Base-by-base conservation (phyloP, 2,329 filamentous ascomycete species). In the Penicillium sp. region DNA sequence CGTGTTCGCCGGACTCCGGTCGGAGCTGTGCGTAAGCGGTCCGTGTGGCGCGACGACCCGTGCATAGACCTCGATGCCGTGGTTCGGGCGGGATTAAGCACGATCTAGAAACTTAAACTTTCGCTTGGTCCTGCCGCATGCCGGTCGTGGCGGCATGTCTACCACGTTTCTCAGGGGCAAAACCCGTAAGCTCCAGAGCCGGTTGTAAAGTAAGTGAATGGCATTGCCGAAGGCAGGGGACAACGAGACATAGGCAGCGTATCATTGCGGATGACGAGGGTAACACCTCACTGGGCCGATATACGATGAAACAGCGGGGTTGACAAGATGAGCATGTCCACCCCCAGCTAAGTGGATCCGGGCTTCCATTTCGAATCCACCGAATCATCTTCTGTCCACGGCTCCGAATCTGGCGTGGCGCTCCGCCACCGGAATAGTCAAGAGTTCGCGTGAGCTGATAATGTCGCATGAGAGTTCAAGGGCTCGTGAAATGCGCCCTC, bases 391-490 rank as follows among this genome's bases (percentile, higher is more conserved):
- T 16, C 11, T 9, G 5, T 27, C 13, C 13, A 10, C 9, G 22
- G 20, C 38, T 41, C 22, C 14, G 22, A 16, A 27, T n/a, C 39
- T 4, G 11, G 13, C 13, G 13, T 27, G 39, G 39, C 22, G 22
- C 9, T 16, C 13, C 14, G 24, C 39, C 13, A 41, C 45, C 49
- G 9, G 46, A 48, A 50, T 41, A 50, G 49, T 49, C 14, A 55
- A 25, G 42, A 44, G 46, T 46, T 53, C 53, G 46, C 53, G 50
- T 18, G 43, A 18, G 28, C n/a, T 38, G 48, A 41, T 35, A 24
- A 44, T 50, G 47, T 33, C 48, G 42, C 25, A 38, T n/a, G n/a
- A 43, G 31, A 11, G 24, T 40, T 24, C 14, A 22, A 40, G 5
- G 11, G 38, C 18, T 40, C 20, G 38, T 40, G 38, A 25, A 25